Percentiles rank a stretch among this genome's conserved stretches.
phyloP scores from a whole-genome alignment of 2,329 filamentous ascomycete genomes.

The Penicillium vulpinum region DNA sequence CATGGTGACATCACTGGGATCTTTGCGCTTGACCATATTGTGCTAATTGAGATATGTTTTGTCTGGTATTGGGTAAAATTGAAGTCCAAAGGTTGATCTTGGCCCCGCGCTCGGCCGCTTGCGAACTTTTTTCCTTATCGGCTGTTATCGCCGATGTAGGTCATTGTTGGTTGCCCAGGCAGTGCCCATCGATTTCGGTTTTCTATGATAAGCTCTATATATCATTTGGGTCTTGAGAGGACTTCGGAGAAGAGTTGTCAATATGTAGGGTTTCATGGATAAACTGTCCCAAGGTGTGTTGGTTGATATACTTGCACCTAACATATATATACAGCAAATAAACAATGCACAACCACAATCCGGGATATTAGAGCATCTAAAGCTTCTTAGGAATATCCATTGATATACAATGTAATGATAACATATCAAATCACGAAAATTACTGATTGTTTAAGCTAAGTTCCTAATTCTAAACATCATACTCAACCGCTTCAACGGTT shows the following conservation, averaged over 20 bases:
- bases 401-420: neutral
- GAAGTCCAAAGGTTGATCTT: constrained; percentile 11
- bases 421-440: neutral
- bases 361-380: accelerated
- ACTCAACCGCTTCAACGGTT: constrained; percentile 34
- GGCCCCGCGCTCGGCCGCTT: constrained; percentile 21
- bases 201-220: neutral
- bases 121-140: constrained; percentile 30
- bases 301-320: neutral
- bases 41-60: constrained; percentile 5
- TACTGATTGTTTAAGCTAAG: neutral
- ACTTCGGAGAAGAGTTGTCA: too few species aligned
- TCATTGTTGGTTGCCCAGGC: neutral
- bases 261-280: neutral
- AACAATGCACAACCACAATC: neutral
- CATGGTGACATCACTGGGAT: constrained; percentile 49
- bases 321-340: neutral
- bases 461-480: constrained; percentile 26
- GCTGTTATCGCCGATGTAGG: constrained; percentile 16
- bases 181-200: neutral
- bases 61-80: constrained; percentile 1
- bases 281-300: neutral
- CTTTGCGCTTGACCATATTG: constrained; percentile 53
- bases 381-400: neutral
- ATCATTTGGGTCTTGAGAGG: neutral